These are phyloP conservation scores for Mimosa pudica DNA, from an alignment of 306 rosid species.

Conservation along the genomic window DNA sequence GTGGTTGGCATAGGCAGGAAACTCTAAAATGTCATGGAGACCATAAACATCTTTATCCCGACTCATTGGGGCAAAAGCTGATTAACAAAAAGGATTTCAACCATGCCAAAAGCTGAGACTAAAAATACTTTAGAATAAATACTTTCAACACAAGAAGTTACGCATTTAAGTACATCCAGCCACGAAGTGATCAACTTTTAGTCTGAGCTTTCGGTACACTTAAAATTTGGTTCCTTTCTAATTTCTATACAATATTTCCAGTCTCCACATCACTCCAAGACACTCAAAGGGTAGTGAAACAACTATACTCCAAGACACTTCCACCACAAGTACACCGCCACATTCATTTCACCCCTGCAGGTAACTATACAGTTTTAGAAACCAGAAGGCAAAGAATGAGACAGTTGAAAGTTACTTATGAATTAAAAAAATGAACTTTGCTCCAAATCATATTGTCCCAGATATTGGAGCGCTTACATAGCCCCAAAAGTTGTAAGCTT, in stretches of 20 bases:
- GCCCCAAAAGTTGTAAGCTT: neutral
- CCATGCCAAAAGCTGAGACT: neutral
- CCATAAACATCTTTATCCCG: conserved; percentile 1
- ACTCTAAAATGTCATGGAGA: neutral
- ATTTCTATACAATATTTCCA: conserved; percentile 14
- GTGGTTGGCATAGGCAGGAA: neutral
- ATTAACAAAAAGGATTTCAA: neutral
- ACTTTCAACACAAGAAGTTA: neutral
- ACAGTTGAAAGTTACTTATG: neutral
- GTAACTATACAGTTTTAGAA: neutral
- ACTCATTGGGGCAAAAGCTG: neutral
- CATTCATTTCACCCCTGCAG: neutral
- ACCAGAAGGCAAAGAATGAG: conserved; percentile 19
- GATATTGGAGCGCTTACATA: neutral
- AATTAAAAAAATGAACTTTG: neutral
- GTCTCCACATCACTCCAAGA: conserved; percentile 9
- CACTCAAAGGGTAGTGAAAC: neutral
- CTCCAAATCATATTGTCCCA: neutral
- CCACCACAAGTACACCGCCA: neutral
- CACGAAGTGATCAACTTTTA: neutral
- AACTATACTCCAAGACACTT: conserved; percentile 1
- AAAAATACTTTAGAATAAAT: too few species aligned
- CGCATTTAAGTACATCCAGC: conserved; percentile 7
- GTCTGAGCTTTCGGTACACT: conserved; percentile 9
- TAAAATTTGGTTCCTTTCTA: neutral